Base-by-base conservation (phyloP, 108 stramenopile genomes). In the Skeletonema grethae region DNA sequence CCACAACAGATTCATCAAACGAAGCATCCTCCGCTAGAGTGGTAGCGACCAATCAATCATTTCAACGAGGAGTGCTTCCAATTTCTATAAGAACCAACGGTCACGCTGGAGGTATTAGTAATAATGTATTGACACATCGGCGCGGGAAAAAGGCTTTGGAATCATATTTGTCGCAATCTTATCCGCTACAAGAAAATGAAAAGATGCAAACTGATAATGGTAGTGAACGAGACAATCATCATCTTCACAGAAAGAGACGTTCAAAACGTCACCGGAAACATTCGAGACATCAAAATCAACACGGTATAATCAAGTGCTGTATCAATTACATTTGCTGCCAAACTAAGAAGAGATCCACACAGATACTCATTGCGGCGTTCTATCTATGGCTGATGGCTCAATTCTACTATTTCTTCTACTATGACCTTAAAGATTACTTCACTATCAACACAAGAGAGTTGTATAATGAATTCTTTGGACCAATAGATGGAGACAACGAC, bases 361-460 rank as follows among this genome's bases (percentile, higher is more conserved):
- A 62, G 56, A 30, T 82, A 45, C 76, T 82, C 1, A 24, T 59
- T 15, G 5, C 57, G 7, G 60, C 76, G 3, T 63, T 73, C 57
- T 4, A 38, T 0, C 9, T 63, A 15, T 82, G 81, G 81, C 24
- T 61, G 11, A 13, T 43, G 9, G 66, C 56, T 12, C 81, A 73
- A 72, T 55, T 57, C n/a, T 67, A 77, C 25, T 55, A 53, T 15
- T 50, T 73, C 39, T 72, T 60, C 60, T 53, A 32, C n/a, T 57
- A 30, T 35, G 18, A 57, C 29, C 10, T 31, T 0, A 34, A 32
- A 22, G 5, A 22, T 18, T 30, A 29, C 28, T 1, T 56, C 28
- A 25, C 7, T 32, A 9, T 16, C 2, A 45, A 69, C 0, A 45
- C 39, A 22, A 45, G 43, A 39, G 53, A 22, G 3, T 22, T 57